phyloP scores from a whole-genome alignment of 2,329 filamentous ascomycete genomes.

The Lithohypha guttulata region DNA sequence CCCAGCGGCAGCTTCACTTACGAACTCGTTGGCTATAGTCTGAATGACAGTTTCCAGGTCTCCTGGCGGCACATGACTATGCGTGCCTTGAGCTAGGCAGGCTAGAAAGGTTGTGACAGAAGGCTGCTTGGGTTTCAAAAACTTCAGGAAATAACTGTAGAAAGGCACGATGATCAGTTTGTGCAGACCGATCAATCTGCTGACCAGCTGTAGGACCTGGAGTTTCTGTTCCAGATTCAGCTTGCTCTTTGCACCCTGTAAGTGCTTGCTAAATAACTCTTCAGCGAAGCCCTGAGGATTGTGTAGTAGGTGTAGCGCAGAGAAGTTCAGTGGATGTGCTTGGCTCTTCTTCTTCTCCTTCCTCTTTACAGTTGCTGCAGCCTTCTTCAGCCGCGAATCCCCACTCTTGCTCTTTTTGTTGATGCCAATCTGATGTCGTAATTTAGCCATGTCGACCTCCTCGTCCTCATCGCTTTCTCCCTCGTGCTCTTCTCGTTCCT shows the following conservation, averaged over 20 bases:
- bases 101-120: slow-evolving; percentile 89
- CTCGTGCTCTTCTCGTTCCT: slow-evolving; percentile 84
- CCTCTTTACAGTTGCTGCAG: slow-evolving; percentile 69
- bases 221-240: slow-evolving; percentile 81
- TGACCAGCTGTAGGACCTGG: slow-evolving; percentile 81
- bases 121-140: slow-evolving; percentile 74
- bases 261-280: slow-evolving; percentile 75
- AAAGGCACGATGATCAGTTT: slow-evolving; percentile 80
- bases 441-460: slow-evolving; percentile 62
- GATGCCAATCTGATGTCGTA: slow-evolving; percentile 77
- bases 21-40: slow-evolving; percentile 97
- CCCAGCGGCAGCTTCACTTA: slow-evolving; percentile 81
- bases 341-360: slow-evolving; percentile 80
- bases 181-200: slow-evolving; percentile 81
- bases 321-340: slow-evolving; percentile 87
- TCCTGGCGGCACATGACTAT: slow-evolving; percentile 85
- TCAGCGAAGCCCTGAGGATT: slow-evolving; percentile 93
- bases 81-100: slow-evolving; percentile 80
- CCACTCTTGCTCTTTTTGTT: slow-evolving; percentile 96
- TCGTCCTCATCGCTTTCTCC: slow-evolving; percentile 82
- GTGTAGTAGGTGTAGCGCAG: slow-evolving; percentile 82
- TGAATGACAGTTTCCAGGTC: slow-evolving; percentile 78
- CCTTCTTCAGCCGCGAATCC: slow-evolving; percentile 65
- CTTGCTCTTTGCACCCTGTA: slow-evolving; percentile 76
- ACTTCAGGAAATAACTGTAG: slow-evolving; percentile 95